Base-by-base conservation (phyloP, 495 filamentous ascomycete species). In the Penicillium soppii region DNA sequence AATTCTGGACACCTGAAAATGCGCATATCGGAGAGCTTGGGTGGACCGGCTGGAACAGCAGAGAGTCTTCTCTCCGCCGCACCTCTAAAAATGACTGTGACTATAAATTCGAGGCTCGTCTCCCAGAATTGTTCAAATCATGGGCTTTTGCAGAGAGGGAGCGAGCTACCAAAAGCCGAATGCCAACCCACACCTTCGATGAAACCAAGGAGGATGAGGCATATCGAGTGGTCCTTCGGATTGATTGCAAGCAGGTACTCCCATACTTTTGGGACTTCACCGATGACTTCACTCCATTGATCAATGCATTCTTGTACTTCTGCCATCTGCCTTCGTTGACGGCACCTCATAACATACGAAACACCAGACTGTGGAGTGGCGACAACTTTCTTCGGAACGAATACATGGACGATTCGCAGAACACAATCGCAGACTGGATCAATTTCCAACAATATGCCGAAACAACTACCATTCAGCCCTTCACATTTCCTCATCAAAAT, bases 1-100 rank as follows among this genome's bases (percentile, higher is more conserved):
- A 80, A 7, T 96, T 91, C 56, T 98, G 94, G 94, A 90, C 96
- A 43, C 89, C 83, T 32, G 94, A 97, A 61, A 77, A 84, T 6
- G 71, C 87, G 3, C 83, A 92, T 7, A 79, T 95, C 46, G 94
- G 94, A 4, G 94, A 97, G 65, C 58, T 66, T 5, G 74, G 71
- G 4, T 85, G 88, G 26, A 70, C 76, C 23, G 91, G 90, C 13
- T 96, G 92, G 92, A 65, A 61, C 17, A 61, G 69, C 19, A 53
- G 40, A 9, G 47, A 30, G 6, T 17, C 1, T 16, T 16, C 25
- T n/a, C 9, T 25, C 15, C 17, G n/a, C 37, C 4, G 22, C 12
- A 8, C 36, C 33, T 19, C 29, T 19, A n/a, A 2, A 19, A 13
- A 17, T 10, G 37, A 8, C 2, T 40, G 26, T 19, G 13, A 17